Base-by-base conservation (phyloP, 768 basidiomycete genomes). In the Hygrophoropsis aurantiaca region DNA sequence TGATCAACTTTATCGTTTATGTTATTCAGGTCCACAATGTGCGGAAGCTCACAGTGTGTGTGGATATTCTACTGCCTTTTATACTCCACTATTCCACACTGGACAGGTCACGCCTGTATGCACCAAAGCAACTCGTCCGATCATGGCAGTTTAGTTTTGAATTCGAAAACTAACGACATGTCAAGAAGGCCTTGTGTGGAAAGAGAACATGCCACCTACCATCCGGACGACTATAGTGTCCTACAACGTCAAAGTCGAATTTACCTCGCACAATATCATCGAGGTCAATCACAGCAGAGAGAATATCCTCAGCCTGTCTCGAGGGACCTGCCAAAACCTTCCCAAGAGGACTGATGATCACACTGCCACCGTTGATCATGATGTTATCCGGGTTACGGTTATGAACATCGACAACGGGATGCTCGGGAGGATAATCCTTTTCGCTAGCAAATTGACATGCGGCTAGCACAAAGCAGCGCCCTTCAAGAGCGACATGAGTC, bases 391-490 rank as follows among this genome's bases (percentile, higher is more conserved):
- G 68, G 32, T 69, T 50, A 7, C 74, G 70, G 38, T 60, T 56
- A n/a, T 50, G 58, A 6, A 57, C 48, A 50, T 76, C 62, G 18
- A 60, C 64, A 4, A 78, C 72, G 23, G 78, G 59, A 50, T 81
- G 75, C 32, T 67, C 68, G 2, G 61, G 58, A 0, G 81, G 79
- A 46, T 74, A 83, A 56, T 83, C 75, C 58, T 71, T 70, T 52
- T 76, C 77, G 47, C 74, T 70, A 0, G 79, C 73, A 56, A 73
- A 84, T 55, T 84, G 80, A 44, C 79, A 83, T 3, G 81, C 82
- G 11, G 79, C 74, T 20, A 86, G 67, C 41, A 86, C 85, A 60
- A 84, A 84, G 63, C 82, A 84, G 20, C 85, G 75, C 9, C 85
- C 85, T 58, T 86, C 84, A 27, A 81, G 64, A 1, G 84, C 83